Conservation (phyloP, 257 asterid genomes). For the Cordia subcordata region DNA sequence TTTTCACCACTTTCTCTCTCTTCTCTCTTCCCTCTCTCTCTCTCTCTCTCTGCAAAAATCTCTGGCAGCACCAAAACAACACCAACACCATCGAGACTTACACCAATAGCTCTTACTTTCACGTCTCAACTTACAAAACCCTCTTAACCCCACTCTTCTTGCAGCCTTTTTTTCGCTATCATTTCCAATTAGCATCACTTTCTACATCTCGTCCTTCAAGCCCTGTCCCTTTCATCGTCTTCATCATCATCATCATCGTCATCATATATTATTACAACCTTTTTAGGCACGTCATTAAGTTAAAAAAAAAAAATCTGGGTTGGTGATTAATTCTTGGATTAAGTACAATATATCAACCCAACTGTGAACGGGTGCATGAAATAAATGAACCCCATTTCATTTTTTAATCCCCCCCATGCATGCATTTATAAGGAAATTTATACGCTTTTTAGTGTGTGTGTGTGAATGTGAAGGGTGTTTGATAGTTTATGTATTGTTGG, state of each 20-base stretch:
- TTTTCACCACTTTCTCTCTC: conserved; percentile 15
- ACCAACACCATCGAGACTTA: conserved; percentile 15
- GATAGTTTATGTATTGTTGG: not conserved
- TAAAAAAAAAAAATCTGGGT: not conserved
- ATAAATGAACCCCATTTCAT: conserved; percentile 22
- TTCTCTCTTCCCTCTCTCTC: conserved; percentile 19
- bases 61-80: conserved; percentile 3
- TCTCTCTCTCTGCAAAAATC: conserved; percentile 11
- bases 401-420: conserved; percentile 14
- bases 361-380: conserved; percentile 8
- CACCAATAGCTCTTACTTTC: conserved; percentile 30
- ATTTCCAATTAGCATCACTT: conserved; percentile 20
- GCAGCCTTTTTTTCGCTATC: not conserved
- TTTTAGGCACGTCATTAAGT: not conserved
- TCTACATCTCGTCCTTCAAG: conserved; percentile 15
- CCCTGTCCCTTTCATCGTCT: no score
- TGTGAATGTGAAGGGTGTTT: not conserved
- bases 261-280: not conserved
- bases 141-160: not conserved
- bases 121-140: conserved; percentile 18
- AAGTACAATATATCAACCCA: not conserved
- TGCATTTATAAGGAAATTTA: conserved; percentile 29
- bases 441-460: conserved; percentile 6
- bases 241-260: no score
- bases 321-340: no score